Percentiles rank a stretch among this genome's conserved stretches.
phyloP scores from a whole-genome alignment of 2,329 filamentous ascomycete species.

The Triangularia verruculosa region DNA sequence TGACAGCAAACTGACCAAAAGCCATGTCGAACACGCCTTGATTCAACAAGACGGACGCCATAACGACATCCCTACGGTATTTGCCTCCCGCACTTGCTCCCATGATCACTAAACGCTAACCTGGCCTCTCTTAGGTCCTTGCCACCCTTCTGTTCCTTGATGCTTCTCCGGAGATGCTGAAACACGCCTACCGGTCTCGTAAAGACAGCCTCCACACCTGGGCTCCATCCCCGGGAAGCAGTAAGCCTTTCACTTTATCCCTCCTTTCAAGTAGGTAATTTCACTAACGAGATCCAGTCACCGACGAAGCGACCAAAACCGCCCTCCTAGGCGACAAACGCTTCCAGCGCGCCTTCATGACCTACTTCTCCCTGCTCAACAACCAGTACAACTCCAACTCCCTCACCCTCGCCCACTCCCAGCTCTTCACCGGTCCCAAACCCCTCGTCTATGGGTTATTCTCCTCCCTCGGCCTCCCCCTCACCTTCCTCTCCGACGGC shows the following conservation, averaged over 20 bases:
- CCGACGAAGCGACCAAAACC: slow-evolving; percentile 14
- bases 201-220: slow-evolving; percentile 20
- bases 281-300: slow-evolving; percentile 3
- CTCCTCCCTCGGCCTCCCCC: slow-evolving; percentile 24
- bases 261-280: not conserved
- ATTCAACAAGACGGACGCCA: slow-evolving; percentile 22
- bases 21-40: slow-evolving; percentile 27
- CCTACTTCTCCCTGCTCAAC: slow-evolving; percentile 29
- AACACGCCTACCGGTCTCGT: slow-evolving; percentile 19
- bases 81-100: not conserved
- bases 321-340: slow-evolving; percentile 27
- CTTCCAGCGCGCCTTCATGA: slow-evolving; percentile 31
- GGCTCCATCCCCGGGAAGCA: slow-evolving; percentile 25
- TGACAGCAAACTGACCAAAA: slow-evolving; percentile 24
- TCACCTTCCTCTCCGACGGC: slow-evolving; percentile 27
- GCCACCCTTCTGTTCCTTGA: slow-evolving; percentile 24
- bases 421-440: slow-evolving; percentile 20
- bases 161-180: slow-evolving; percentile 17
- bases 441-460: slow-evolving; percentile 30
- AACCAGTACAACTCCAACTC: slow-evolving; percentile 21
- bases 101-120: not conserved
- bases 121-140: slow-evolving; percentile 19
- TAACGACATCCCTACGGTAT: slow-evolving; percentile 27
- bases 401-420: slow-evolving; percentile 20
- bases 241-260: not conserved